Conservation (phyloP, 768 basidiomycete species). For the Pulveroboletus sp. region DNA sequence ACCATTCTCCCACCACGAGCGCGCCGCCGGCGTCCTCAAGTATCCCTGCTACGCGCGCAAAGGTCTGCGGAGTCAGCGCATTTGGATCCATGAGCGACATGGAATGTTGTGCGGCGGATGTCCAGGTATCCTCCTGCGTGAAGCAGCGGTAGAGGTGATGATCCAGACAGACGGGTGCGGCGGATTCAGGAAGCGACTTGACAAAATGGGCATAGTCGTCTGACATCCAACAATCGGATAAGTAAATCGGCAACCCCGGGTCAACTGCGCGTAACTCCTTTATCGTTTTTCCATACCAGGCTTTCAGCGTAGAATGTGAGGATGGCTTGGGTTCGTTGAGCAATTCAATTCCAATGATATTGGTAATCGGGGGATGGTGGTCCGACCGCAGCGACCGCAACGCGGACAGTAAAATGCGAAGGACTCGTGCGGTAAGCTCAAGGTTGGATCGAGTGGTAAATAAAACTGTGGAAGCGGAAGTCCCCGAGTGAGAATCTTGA, state of each 20-base stretch:
- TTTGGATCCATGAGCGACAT: constrained; percentile 40
- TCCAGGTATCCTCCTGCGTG: constrained; percentile 52
- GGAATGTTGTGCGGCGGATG: constrained; percentile 53
- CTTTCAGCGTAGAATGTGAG: constrained; percentile 46
- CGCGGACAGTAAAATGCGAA: constrained; percentile 40
- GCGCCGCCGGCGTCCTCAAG: constrained; percentile 42
- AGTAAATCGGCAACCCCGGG: constrained; percentile 60
- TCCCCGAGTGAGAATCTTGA: constrained; percentile 60
- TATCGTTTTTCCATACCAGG: constrained; percentile 63
- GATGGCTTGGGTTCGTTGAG: constrained; percentile 58
- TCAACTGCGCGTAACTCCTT: constrained; percentile 48
- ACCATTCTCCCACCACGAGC: constrained; percentile 76
- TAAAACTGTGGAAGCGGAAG: constrained; percentile 42
- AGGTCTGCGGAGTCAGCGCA: constrained; percentile 38
- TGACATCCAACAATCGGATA: constrained; percentile 74
- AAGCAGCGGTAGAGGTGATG: constrained; percentile 86
- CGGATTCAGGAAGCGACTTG: constrained; percentile 28
- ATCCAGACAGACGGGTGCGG: constrained; percentile 58
- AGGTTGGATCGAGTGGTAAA: constrained; percentile 49
- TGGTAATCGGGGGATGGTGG: constrained; percentile 35
- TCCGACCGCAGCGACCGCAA: constrained; percentile 48
- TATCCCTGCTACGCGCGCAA: constrained; percentile 35
- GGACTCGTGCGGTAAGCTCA: constrained; percentile 44
- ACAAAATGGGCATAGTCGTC: constrained; percentile 59
- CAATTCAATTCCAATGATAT: constrained; percentile 55